A percentile compares a stretch with the other conserved stretches of the same genome.
phyloP scores from a whole-genome alignment of 805 yeast species.

The Teunomyces aglyptinius region DNA sequence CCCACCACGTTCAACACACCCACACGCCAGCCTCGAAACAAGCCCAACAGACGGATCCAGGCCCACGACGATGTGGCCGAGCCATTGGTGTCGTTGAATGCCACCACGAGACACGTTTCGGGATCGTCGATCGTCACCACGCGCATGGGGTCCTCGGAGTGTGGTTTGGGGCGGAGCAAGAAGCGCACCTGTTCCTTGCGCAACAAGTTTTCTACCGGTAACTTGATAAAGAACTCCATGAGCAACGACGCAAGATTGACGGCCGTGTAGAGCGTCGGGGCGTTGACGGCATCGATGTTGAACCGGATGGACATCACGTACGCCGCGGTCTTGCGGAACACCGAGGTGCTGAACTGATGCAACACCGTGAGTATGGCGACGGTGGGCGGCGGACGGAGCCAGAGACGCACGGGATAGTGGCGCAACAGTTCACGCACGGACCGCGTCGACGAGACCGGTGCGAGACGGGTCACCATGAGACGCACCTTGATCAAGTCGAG shows the following conservation, averaged over 20 bases:
- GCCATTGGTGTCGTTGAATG: constrained; percentile 37
- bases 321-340: constrained; percentile 67
- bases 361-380: constrained; percentile 50
- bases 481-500: constrained; percentile 77
- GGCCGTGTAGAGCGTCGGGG: constrained; percentile 59
- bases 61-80: constrained; percentile 35
- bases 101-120: constrained; percentile 54
- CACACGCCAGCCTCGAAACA: constrained; percentile 90
- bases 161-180: constrained; percentile 47
- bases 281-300: constrained; percentile 64
- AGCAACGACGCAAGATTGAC: constrained; percentile 60
- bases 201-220: constrained; percentile 85
- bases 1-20: constrained; percentile 78
- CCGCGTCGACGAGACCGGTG: constrained; percentile 26
- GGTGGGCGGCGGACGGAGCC: constrained; percentile 55
- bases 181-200: constrained; percentile 79
- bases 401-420: constrained; percentile 52
- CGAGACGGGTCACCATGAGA: constrained; percentile 66
- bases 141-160: too few relatives aligned
- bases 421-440: constrained; percentile 71
- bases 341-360: constrained; percentile 57
- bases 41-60: constrained; percentile 29
- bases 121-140: constrained; percentile 42
- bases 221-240: constrained; percentile 65
- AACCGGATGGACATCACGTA: constrained; percentile 55